phyloP scores from a whole-genome alignment of 768 basidiomycete genomes.

The Tulasnella sp. region DNA sequence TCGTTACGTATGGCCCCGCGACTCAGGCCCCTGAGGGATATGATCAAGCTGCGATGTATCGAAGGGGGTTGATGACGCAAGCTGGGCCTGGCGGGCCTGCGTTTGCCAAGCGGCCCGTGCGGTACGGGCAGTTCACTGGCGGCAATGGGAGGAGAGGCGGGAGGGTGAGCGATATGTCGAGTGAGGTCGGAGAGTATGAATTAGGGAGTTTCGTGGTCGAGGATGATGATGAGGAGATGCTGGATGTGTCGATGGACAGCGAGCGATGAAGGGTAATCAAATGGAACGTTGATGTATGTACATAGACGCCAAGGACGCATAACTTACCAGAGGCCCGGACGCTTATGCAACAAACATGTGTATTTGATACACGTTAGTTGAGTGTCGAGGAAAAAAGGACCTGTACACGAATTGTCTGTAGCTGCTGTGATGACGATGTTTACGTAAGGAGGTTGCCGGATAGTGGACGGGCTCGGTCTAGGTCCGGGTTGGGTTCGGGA shows the following conservation, averaged over 20 bases:
- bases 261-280: not conserved
- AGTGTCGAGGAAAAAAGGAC: too few relatives aligned
- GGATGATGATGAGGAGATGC: conserved; percentile 48
- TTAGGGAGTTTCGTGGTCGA: conserved; percentile 71
- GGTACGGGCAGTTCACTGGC: conserved; percentile 21
- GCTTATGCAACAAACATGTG: too few relatives aligned
- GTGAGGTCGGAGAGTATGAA: conserved; percentile 54
- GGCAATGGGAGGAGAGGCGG: conserved; percentile 24
- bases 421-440: too few relatives aligned
- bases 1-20: conserved; percentile 48
- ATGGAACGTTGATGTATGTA: too few relatives aligned
- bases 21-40: conserved; percentile 65
- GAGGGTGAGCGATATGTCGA: conserved; percentile 30
- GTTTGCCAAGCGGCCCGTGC: conserved; percentile 43
- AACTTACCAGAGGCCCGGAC: too few relatives aligned
- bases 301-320: too few relatives aligned
- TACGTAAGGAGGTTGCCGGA: too few relatives aligned
- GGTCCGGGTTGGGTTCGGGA: too few relatives aligned
- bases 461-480: too few relatives aligned
- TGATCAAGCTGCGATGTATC: conserved; percentile 59
- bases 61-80: conserved; percentile 64
- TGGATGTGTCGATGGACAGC: conserved; percentile 1
- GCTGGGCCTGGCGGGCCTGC: conserved; percentile 37
- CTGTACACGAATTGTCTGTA: too few relatives aligned
- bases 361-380: too few relatives aligned